Base-by-base conservation (phyloP, 2,329 filamentous ascomycete species). In the Microcyclospora pomicola region DNA sequence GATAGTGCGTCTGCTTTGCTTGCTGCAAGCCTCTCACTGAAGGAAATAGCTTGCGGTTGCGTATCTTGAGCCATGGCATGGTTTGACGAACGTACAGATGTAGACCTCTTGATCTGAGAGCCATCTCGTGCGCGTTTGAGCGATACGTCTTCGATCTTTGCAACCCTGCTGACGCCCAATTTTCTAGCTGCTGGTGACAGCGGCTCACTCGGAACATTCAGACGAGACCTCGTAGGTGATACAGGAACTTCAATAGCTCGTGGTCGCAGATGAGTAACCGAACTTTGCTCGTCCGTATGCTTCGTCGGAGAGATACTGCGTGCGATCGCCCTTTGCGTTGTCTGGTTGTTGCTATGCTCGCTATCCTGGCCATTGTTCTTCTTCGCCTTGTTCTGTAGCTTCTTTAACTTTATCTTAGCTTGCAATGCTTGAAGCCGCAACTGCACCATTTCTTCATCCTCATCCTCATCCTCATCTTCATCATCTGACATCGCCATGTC, bases 401-500 rank as follows among this genome's bases (percentile, higher is more conserved):
- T 86, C 60, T 95, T 96, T 46, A 96, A 61, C 59, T 80, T 91
- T 37, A 96, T 63, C 42, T 81, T 79, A 6, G 87, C 85, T 59
- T 96, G 80, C 41, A 98, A 93, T 39, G 83, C 85, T 46, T 87
- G 78, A 5, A 96, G 66, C 56, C 93, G 79, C 44, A 98, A 65
- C 54, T 92, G 76, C 27, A 96, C 63, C 1, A 77, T 92, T 65
- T 96, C 87, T 59, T 95, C 88, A 49, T 93, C 87, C 6, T 92
- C 73, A 7, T 70, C 81, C 4, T 83, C 79, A 0, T 79, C 75
- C 6, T 69, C 80, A 0, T 79, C 75, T 6, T 69, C 80, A 5
- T 83, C 80, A 0, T 79, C 75, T 9, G 76, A 24, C 19, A 24
- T 24, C 7, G 19, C 19, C 19, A 24, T 24, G 19, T 48, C 46